Evolutionary conservation across 257 asterid species (phyloP).

Genomic region (Solanum peruvianum): DNA sequence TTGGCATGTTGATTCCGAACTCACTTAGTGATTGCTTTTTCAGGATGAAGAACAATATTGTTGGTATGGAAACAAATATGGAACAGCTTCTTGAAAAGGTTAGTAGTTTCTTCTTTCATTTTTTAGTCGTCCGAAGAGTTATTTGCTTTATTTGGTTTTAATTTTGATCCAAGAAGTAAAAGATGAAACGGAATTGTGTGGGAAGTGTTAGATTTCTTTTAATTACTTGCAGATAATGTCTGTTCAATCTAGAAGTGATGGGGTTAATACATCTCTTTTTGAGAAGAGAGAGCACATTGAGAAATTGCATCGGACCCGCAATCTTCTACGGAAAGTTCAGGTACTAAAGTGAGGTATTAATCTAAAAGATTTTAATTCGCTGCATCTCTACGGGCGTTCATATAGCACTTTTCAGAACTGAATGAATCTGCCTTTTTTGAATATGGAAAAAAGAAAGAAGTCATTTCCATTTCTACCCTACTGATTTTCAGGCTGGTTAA

Average conservation of each 20-base stretch:
- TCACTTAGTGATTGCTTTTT: neutral
- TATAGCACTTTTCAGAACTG: neutral
- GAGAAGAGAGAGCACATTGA: constrained; percentile 96
- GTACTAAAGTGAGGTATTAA: constrained; percentile 22
- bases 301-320: constrained; percentile 93
- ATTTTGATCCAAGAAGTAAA: neutral
- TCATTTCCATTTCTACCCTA: neutral
- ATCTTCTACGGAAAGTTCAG: constrained; percentile 96
- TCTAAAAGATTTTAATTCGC: neutral
- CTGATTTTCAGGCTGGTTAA: neutral
- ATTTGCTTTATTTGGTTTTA: neutral
- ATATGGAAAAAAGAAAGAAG: neutral
- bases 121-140: neutral
- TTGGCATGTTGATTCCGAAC: neutral
- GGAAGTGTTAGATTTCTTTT: neutral
- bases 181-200: neutral
- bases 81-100: constrained; percentile 99
- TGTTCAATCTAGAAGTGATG: constrained; percentile 92
- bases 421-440: neutral
- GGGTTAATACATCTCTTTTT: constrained; percentile 91
- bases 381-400: neutral
- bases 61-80: constrained; percentile 97
- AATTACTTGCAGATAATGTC: constrained; percentile 70
- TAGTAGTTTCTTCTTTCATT: neutral
- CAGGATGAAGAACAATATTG: constrained; percentile 97